These are phyloP conservation scores for Volvox carteri DNA, from an alignment of 163 green algal genomes.

Conservation along the genomic window DNA sequence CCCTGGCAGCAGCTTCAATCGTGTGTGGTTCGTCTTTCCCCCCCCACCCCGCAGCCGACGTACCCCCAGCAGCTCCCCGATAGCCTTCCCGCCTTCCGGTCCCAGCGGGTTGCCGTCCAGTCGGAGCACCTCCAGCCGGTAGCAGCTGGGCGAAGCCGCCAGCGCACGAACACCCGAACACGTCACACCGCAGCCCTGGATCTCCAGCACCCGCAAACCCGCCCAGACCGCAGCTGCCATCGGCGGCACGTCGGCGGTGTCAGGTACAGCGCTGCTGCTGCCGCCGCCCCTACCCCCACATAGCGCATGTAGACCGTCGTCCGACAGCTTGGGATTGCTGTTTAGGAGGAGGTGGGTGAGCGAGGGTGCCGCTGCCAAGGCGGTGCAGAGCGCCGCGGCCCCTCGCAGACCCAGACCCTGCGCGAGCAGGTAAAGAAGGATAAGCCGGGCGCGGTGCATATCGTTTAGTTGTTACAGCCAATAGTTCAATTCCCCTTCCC, in stretches of 20 bases:
- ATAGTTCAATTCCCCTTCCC: no score
- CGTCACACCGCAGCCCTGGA: slow-evolving; percentile 24
- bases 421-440: background rate
- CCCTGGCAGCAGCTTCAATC: no score
- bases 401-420: background rate
- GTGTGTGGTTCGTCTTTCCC: no score
- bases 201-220: slow-evolving; percentile 29
- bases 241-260: background rate
- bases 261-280: background rate
- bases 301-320: background rate
- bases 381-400: slow-evolving; percentile 6
- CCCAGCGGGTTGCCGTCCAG: slow-evolving; percentile 70
- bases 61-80: slow-evolving; percentile 48
- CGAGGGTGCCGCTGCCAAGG: background rate
- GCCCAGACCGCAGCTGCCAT: background rate
- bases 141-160: background rate
- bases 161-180: background rate
- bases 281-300: background rate
- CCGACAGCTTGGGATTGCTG: background rate
- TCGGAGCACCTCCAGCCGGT: slow-evolving; percentile 58
- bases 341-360: slow-evolving; percentile 6
- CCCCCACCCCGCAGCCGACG: background rate
- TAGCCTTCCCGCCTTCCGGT: slow-evolving; percentile 14
- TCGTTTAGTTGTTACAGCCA: no score
- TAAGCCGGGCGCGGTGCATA: no score